These are phyloP conservation scores for Desmodesmus armatus DNA, from an alignment of 139 green algal genomes.

Conservation along the genomic window DNA sequence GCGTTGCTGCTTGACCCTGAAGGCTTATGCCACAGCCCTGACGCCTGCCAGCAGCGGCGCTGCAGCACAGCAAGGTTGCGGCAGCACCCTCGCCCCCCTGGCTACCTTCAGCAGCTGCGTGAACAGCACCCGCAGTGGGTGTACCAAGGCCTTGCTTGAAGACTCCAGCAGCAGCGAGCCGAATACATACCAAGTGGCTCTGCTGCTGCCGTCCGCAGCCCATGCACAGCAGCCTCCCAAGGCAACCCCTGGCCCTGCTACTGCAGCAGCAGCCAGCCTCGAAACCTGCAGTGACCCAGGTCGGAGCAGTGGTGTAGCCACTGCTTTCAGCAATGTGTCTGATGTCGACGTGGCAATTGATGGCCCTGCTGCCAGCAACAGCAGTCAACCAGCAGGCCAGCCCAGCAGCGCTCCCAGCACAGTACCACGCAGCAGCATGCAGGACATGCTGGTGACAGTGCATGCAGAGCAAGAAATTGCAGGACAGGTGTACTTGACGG, in stretches of 20 bases:
- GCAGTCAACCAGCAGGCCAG: too few relatives aligned
- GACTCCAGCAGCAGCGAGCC: not conserved
- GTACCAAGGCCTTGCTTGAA: not conserved
- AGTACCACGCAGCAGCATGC: not conserved
- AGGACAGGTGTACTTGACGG: not conserved
- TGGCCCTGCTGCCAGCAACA: not conserved
- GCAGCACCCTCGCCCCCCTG: too few relatives aligned
- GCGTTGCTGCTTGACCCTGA: too few relatives aligned
- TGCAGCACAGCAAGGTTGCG: not conserved
- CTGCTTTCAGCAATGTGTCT: not conserved
- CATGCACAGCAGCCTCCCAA: not conserved
- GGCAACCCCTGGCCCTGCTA: too few relatives aligned
- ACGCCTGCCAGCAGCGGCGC: not conserved
- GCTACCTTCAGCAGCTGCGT: too few relatives aligned
- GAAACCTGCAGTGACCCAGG: too few relatives aligned
- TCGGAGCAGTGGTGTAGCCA: not conserved
- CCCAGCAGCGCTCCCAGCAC: not conserved
- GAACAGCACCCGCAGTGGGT: too few relatives aligned
- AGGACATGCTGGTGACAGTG: slow-evolving; percentile 6
- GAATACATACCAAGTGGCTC: not conserved
- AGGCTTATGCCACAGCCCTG: too few relatives aligned
- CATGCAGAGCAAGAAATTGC: not conserved
- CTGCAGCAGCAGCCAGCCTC: too few relatives aligned
- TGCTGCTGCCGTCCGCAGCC: not conserved
- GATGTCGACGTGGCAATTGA: not conserved